Base-by-base conservation (phyloP, 169 alveolate species). In the Cryptosporidium muris region DNA sequence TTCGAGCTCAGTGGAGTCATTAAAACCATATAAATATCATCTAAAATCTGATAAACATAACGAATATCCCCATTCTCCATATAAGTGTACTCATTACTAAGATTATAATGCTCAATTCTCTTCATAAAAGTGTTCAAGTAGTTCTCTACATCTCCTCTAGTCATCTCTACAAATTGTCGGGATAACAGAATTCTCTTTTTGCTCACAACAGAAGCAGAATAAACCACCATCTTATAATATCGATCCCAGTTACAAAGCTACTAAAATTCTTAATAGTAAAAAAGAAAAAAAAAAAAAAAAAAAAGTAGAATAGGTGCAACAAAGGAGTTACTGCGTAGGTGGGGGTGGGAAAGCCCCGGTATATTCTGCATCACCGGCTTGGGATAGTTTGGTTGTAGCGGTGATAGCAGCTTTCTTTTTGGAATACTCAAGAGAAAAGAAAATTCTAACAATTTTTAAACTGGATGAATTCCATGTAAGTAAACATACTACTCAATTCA, bases 41-140 rank as follows among this genome's bases (percentile, higher is more conserved):
- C 98, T 49, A 95, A 89, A 62, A 95, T 96, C 88, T 92, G 94
- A 81, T 95, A 95, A 4, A 95, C 95, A 67, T 92, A 95, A 42
- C 98, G 91, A 48, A 93, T 93, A 37, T 89, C 80, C 80, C 93
- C 96, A 40, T 94, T 90, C 90, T 93, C 97, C 74, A 92, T 90
- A 88, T 92, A 94, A 38, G 98, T 95, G 74, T 94, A 95, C 62
- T 94, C 95, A 53, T 89, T 81, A 16, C 74, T 74, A 36, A 74
- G 60, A 4, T 68, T 16, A 37, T 34, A 58, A 14, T 60, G 66
- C 7, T 60, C 68, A 45, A 74, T 74, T 34, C 51, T 40, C 43
- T 74, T 74, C 45, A 74, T 74, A 43, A 74, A 91, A 47, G 54
- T 91, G 81, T 66, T 74, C 38, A 74, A 58, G 62, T 74, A 74